Percentiles rank a stretch among this genome's conserved stretches.
Conservation (phyloP, 768 basidiomycete species). For the Tulasnella sp. region DNA sequence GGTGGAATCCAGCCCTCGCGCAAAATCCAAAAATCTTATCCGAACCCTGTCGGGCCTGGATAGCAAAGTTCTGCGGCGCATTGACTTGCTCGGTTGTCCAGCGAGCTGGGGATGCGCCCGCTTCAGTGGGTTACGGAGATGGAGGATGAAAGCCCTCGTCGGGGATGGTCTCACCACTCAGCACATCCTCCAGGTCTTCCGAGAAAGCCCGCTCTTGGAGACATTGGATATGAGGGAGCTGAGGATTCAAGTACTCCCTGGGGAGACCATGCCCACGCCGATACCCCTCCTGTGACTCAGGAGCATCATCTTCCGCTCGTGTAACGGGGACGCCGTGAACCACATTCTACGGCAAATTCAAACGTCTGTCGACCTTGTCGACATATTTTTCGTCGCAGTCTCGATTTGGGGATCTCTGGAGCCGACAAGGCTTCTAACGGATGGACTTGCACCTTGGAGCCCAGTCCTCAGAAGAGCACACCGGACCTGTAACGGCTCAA, state of each 20-base stretch:
- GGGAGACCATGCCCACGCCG: background rate
- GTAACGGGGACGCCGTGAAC: background rate
- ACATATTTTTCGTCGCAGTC: background rate
- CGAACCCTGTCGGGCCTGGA: background rate
- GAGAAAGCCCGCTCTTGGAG: background rate
- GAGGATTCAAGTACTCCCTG: background rate
- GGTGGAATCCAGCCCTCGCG: background rate
- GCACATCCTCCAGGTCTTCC: background rate
- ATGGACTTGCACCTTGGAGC: background rate
- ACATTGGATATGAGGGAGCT: background rate
- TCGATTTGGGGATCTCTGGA: background rate
- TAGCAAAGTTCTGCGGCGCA: background rate
- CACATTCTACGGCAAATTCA: background rate
- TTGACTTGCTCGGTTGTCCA: background rate
- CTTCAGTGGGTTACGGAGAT: background rate
- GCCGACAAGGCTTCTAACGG: background rate
- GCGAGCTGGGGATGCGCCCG: background rate
- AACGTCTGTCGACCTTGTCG: background rate
- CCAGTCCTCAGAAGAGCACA: background rate
- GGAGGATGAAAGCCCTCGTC: background rate
- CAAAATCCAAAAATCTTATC: background rate
- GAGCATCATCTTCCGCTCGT: background rate
- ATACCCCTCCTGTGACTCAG: background rate
- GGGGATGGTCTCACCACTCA: background rate
- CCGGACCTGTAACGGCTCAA: background rate